Percentiles rank a stretch among this genome's conserved stretches.
These are phyloP conservation scores for Tolypocladium guangdongense DNA, from an alignment of 2,329 filamentous ascomycete genomes.

Conservation along the genomic window DNA sequence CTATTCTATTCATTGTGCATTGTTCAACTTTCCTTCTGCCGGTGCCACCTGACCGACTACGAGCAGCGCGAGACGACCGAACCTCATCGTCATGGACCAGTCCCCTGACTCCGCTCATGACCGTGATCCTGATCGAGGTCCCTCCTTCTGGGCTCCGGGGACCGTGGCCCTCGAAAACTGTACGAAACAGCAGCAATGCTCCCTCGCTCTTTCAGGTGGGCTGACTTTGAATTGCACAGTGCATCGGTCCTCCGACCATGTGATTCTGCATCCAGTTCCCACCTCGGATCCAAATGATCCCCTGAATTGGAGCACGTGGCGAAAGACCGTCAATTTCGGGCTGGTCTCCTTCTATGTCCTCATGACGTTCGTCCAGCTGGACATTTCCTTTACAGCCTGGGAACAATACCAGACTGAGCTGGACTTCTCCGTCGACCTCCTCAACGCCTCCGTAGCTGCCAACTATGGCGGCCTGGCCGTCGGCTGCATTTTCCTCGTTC, in stretches of 20 bases:
- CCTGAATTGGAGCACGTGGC: slow-evolving; percentile 1
- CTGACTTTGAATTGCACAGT: background rate
- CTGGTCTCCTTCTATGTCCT: slow-evolving; percentile 52
- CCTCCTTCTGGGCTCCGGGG: slow-evolving; percentile 3
- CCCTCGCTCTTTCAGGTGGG: too few relatives aligned
- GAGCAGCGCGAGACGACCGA: too few relatives aligned
- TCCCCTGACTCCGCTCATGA: background rate
- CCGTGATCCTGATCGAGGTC: background rate
- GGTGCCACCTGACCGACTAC: too few relatives aligned
- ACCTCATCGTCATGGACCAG: background rate
- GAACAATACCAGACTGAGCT: slow-evolving; percentile 11
- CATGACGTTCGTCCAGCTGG: slow-evolving; percentile 55
- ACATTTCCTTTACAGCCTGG: slow-evolving; percentile 4
- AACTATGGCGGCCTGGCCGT: slow-evolving; percentile 19
- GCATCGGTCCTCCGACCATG: background rate
- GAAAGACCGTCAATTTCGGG: slow-evolving; percentile 22
- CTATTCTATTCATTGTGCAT: too few relatives aligned
- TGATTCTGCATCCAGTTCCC: slow-evolving; percentile 5
- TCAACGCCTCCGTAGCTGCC: slow-evolving; percentile 15
- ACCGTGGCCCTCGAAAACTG: slow-evolving; percentile 2
- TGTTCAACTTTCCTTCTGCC: too few relatives aligned
- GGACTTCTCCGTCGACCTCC: slow-evolving; percentile 11
- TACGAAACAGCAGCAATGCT: background rate
- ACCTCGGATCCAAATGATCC: slow-evolving; percentile 6
- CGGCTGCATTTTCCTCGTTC: slow-evolving; percentile 23